These are phyloP conservation scores for Fusarium proliferatum DNA, from an alignment of 2,329 filamentous ascomycete genomes.

Conservation along the genomic window DNA sequence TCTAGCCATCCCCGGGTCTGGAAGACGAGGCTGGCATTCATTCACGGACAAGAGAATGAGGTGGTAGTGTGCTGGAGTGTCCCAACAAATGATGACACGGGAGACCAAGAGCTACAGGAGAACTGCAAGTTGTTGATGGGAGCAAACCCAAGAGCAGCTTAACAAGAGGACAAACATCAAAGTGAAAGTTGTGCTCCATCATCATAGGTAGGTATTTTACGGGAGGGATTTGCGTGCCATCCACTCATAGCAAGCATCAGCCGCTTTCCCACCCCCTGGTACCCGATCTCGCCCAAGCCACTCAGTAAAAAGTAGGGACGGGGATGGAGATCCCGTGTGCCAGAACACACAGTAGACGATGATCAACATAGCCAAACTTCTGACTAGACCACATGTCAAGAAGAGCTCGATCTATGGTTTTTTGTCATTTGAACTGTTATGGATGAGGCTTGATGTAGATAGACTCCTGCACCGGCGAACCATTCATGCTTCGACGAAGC, in stretches of 20 bases:
- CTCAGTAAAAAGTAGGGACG: conserved; percentile 39
- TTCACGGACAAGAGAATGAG: conserved; percentile 5
- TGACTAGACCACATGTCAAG: not conserved
- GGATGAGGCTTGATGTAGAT: not conserved
- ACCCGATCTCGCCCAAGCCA: conserved; percentile 46
- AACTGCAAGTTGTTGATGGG: conserved; percentile 2
- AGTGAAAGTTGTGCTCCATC: not conserved
- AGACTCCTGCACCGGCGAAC: conserved; percentile 6
- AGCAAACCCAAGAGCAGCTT: not conserved
- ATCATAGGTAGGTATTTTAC: conserved; percentile 9
- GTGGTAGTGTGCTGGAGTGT: conserved; percentile 17
- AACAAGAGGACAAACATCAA: conserved; percentile 8
- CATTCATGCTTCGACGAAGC: not conserved
- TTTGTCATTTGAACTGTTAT: not conserved
- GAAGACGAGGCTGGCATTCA: conserved; percentile 7
- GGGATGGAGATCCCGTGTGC: conserved; percentile 42
- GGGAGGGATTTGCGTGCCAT: conserved; percentile 42
- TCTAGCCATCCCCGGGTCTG: conserved; percentile 30
- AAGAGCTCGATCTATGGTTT: conserved; percentile 7
- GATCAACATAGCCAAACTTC: conserved; percentile 27
- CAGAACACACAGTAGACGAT: conserved; percentile 36
- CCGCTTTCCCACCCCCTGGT: conserved; percentile 37
- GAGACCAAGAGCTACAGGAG: conserved; percentile 22
- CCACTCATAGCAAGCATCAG: conserved; percentile 28
- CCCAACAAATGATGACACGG: conserved; percentile 3